These are phyloP conservation scores for Cladosporium sp. DNA, from an alignment of 2,329 filamentous ascomycete species.

Conservation along the genomic window DNA sequence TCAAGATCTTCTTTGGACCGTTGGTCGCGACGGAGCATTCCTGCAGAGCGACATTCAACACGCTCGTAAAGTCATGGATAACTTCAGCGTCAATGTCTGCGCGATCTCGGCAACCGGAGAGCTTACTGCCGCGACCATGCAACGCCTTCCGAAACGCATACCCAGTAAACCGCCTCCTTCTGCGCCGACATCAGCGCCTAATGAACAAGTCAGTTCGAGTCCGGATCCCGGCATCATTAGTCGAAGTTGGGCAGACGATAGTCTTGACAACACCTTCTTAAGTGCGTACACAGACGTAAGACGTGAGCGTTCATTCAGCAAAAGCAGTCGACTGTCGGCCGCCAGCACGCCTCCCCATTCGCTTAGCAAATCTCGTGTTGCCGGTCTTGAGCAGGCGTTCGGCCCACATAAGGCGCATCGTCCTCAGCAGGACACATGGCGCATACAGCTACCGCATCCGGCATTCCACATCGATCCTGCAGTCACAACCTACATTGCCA, in stretches of 20 bases:
- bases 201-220: constrained; percentile 16
- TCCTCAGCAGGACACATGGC: constrained; percentile 23
- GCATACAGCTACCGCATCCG: constrained; percentile 19
- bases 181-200: not conserved
- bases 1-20: constrained; percentile 59
- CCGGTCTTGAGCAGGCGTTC: constrained; percentile 9
- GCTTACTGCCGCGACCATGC: constrained; percentile 29
- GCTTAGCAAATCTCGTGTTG: not conserved
- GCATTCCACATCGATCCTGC: constrained; percentile 1
- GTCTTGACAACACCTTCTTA: constrained; percentile 51
- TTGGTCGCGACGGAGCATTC: constrained; percentile 55
- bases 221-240: constrained; percentile 32
- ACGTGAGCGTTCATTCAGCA: constrained; percentile 11
- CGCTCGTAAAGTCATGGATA: constrained; percentile 52
- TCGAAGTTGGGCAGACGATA: constrained; percentile 49
- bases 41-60: constrained; percentile 58
- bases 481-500: constrained; percentile 6
- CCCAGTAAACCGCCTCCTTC: not conserved
- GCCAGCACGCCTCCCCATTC: constrained; percentile 13
- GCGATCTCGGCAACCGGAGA: constrained; percentile 54
- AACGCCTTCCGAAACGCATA: constrained; percentile 2
- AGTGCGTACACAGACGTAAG: constrained; percentile 28
- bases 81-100: constrained; percentile 45
- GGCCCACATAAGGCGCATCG: constrained; percentile 31
- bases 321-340: constrained; percentile 11